These are phyloP conservation scores for Claviceps humidiphila DNA, from an alignment of 2,329 filamentous ascomycete species.

Conservation along the genomic window DNA sequence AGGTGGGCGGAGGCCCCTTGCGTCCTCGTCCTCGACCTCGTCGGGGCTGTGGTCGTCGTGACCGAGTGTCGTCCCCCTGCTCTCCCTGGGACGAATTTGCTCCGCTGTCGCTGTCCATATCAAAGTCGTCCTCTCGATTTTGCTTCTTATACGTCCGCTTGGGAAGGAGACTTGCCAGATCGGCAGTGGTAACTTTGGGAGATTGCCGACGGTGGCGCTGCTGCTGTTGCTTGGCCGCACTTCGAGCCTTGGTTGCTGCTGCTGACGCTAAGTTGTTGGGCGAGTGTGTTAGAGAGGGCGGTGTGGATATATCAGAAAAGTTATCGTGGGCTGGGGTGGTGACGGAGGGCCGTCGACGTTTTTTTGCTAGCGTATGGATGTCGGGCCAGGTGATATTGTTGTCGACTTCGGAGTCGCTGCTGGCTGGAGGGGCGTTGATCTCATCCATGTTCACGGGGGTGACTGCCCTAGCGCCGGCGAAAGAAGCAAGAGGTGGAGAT, in stretches of 20 bases:
- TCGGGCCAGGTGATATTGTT: constrained; percentile 36
- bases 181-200: constrained; percentile 38
- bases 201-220: constrained; percentile 20
- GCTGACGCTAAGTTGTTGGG: constrained; percentile 34
- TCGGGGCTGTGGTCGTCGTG: not conserved
- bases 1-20: constrained; percentile 9
- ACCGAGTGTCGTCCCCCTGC: constrained; percentile 37
- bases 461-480: constrained; percentile 18
- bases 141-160: constrained; percentile 31
- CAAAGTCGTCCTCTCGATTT: constrained; percentile 24
- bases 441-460: constrained; percentile 35
- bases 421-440: constrained; percentile 41
- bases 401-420: constrained; percentile 35
- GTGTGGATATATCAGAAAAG: constrained; percentile 46
- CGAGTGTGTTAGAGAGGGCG: constrained; percentile 53
- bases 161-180: constrained; percentile 40
- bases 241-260: constrained; percentile 15
- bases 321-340: constrained; percentile 22
- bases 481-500: constrained; percentile 16
- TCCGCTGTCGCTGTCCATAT: constrained; percentile 32
- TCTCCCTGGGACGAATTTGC: constrained; percentile 31
- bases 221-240: constrained; percentile 20
- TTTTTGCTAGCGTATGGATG: constrained; percentile 35
- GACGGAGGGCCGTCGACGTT: constrained; percentile 25
- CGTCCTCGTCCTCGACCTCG: constrained; percentile 9